phyloP scores from a whole-genome alignment of 1,139 yeast genomes.

The Lodderomyces metapsilosis region DNA sequence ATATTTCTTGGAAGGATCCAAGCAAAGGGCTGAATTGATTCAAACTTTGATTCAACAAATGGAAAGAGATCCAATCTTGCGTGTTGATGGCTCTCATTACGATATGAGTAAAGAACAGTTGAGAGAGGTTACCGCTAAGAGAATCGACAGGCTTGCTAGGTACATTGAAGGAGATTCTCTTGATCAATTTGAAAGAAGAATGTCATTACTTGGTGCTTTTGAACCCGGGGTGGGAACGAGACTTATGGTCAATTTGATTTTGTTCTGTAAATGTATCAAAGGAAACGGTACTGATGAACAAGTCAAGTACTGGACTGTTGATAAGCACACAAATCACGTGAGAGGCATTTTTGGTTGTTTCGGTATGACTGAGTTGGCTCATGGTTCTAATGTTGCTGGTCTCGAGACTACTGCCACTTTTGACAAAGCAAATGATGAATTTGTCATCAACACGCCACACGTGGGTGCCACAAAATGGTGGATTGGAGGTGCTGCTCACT shows the following conservation, averaged over 20 bases:
- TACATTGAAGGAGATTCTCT: constrained; percentile 39
- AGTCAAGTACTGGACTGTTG: constrained; percentile 39
- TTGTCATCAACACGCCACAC: constrained; percentile 47
- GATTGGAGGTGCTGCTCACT: constrained; percentile 54
- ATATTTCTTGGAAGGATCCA: constrained; percentile 41
- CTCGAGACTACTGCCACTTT: constrained; percentile 49
- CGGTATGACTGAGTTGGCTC: constrained; percentile 52
- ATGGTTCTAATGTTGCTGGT: constrained; percentile 48
- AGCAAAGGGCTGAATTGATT: constrained; percentile 29
- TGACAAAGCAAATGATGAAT: constrained; percentile 40
- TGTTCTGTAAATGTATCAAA: constrained; percentile 65
- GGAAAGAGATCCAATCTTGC: constrained; percentile 45
- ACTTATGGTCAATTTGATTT: constrained; percentile 64
- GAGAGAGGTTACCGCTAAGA: constrained; percentile 36
- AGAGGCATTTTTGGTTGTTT: constrained; percentile 47
- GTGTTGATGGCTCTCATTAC: constrained; percentile 33
- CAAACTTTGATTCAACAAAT: constrained; percentile 33
- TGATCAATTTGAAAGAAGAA: constrained; percentile 36
- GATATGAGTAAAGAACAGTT: constrained; percentile 37
- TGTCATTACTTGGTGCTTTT: constrained; percentile 56
- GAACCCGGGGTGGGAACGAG: constrained; percentile 59
- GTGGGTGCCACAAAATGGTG: constrained; percentile 54
- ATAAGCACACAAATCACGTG: constrained; percentile 35
- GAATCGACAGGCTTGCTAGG: constrained; percentile 37
- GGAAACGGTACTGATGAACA: constrained; percentile 66